Conservation (phyloP, 345 rosid species). For the Populus pruinosa region DNA sequence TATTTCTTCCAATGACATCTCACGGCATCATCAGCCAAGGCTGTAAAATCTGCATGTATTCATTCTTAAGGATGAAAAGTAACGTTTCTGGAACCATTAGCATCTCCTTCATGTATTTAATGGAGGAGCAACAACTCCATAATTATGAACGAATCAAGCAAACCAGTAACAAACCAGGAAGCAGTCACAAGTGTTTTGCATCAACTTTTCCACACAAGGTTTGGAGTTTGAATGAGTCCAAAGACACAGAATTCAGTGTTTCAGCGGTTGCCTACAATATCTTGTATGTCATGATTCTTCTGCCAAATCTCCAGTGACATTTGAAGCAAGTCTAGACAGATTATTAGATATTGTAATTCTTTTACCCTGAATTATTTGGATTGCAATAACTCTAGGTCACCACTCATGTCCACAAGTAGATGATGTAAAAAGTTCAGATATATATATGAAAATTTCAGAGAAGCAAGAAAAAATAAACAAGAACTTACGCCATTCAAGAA, state of each 20-base stretch:
- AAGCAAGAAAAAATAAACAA: neutral
- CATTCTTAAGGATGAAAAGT: neutral
- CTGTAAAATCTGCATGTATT: neutral
- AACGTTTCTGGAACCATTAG: neutral
- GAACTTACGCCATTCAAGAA: conserved; percentile 98
- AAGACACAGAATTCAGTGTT: neutral
- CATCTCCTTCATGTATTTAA: neutral
- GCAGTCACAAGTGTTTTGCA: neutral
- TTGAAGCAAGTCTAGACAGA: neutral
- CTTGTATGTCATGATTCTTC: neutral
- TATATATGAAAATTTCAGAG: neutral
- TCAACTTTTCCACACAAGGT: neutral
- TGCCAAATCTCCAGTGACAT: neutral
- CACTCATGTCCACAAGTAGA: neutral
- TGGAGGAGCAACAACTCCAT: neutral
- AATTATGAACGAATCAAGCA: neutral
- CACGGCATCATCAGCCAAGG: neutral
- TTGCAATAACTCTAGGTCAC: neutral
- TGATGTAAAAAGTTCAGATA: neutral
- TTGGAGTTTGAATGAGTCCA: neutral
- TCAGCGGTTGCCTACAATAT: neutral
- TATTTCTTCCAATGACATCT: neutral
- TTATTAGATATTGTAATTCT: neutral
- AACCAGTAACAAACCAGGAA: neutral
- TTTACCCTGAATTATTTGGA: neutral